Conservation (phyloP, 805 yeast genomes). For the Clavispora fructus region DNA sequence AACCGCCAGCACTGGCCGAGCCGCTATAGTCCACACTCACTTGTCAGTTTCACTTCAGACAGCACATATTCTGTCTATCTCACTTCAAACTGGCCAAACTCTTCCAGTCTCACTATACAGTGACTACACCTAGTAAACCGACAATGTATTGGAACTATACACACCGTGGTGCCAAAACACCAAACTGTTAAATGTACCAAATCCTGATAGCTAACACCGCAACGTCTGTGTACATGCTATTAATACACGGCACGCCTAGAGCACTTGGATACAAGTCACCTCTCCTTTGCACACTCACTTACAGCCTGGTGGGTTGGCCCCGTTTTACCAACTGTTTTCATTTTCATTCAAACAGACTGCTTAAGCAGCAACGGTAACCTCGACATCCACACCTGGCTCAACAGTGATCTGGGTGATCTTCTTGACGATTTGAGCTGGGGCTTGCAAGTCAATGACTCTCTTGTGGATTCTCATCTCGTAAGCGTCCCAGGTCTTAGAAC, state of each 20-base stretch:
- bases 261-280: slow-evolving; percentile 35
- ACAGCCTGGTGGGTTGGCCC: not conserved
- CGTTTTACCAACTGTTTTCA: not conserved
- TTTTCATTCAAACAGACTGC: slow-evolving; percentile 9
- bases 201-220: slow-evolving; percentile 59
- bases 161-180: not conserved
- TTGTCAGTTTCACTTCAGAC: too few species aligned
- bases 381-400: slow-evolving; percentile 99
- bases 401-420: slow-evolving; percentile 96
- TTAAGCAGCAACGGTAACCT: slow-evolving; percentile 85
- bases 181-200: slow-evolving; percentile 20
- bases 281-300: not conserved
- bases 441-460: slow-evolving; percentile 97
- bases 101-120: not conserved
- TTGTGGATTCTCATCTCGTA: slow-evolving; percentile 99
- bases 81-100: too few species aligned
- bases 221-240: slow-evolving; percentile 42
- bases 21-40: too few species aligned
- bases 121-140: not conserved
- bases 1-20: too few species aligned
- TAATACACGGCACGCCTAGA: slow-evolving; percentile 59
- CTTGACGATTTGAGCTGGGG: slow-evolving; percentile 90
- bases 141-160: slow-evolving; percentile 6
- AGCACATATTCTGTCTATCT: too few species aligned
- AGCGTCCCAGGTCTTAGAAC: slow-evolving; percentile 99